Conservation (phyloP, 2,329 filamentous ascomycete species). For the Clonostachys sp. region DNA sequence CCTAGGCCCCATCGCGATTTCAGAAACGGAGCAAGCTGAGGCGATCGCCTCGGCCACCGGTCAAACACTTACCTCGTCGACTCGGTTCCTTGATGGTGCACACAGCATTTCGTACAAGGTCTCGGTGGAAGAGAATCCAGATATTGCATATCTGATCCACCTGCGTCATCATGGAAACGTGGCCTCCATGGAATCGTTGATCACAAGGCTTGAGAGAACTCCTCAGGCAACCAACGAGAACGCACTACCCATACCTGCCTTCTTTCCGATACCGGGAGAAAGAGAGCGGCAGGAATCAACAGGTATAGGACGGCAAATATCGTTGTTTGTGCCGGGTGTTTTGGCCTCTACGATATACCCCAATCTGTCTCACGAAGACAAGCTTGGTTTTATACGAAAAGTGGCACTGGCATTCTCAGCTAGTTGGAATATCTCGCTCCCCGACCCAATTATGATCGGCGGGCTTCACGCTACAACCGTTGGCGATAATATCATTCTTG, state of each 20-base stretch:
- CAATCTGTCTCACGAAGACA: not conserved
- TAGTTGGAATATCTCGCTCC: not conserved
- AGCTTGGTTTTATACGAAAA: not conserved
- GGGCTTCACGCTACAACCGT: not conserved
- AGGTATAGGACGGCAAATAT: not conserved
- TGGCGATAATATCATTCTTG: not conserved
- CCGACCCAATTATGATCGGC: not conserved
- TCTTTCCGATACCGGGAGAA: not conserved
- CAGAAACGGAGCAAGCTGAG: not conserved
- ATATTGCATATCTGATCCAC: conserved; percentile 6
- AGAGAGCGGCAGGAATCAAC: not conserved
- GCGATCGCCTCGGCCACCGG: not conserved
- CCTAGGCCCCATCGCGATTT: not conserved
- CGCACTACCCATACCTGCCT: not conserved
- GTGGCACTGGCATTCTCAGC: not conserved
- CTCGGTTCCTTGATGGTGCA: not conserved
- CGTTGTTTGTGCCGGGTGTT: not conserved
- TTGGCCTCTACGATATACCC: not conserved
- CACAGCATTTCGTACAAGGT: not conserved
- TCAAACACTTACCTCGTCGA: not conserved
- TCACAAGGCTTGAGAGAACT: not conserved
- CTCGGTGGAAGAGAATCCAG: not conserved
- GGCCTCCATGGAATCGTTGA: conserved; percentile 9
- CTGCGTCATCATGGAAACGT: conserved; percentile 9
- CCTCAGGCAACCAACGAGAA: not conserved